phyloP scores from a whole-genome alignment of 805 yeast species.

The Candida mattraensis region DNA sequence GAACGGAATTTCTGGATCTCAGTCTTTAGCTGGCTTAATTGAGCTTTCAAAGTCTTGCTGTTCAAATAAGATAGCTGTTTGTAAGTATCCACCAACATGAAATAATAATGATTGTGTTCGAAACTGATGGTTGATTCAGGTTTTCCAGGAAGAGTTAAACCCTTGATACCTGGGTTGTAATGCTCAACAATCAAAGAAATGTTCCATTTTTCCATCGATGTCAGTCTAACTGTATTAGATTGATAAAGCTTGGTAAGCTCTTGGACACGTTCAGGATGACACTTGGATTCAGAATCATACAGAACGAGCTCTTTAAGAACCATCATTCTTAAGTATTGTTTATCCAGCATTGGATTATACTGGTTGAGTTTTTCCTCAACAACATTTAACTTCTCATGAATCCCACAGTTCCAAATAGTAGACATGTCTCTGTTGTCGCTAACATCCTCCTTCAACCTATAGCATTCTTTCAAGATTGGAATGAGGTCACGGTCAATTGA shows the following conservation, averaged over 20 bases:
- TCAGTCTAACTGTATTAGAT: conserved; percentile 21
- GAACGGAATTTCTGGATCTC: conserved; percentile 14
- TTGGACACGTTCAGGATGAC: conserved; percentile 23
- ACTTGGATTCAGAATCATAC: conserved; percentile 30
- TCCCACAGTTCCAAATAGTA: conserved; percentile 53
- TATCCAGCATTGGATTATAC: conserved; percentile 27
- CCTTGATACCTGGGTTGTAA: conserved; percentile 5
- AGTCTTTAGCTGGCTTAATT: conserved; percentile 1
- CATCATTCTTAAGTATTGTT: conserved; percentile 36
- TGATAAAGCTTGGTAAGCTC: conserved; percentile 14
- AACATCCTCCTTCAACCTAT: conserved; percentile 30
- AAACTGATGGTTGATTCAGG: conserved; percentile 20
- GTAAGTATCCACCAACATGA: conserved; percentile 23
- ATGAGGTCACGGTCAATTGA: conserved; percentile 13
- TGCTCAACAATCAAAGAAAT: conserved; percentile 18
- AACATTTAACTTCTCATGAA: conserved; percentile 29
- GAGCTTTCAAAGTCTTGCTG: conserved; percentile 1
- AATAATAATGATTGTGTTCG: conserved; percentile 25
- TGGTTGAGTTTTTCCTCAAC: conserved; percentile 20
- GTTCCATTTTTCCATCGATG: conserved; percentile 40
- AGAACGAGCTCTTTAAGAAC: conserved; percentile 42
- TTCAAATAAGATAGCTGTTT: conserved; percentile 20
- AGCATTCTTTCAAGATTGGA: conserved; percentile 17
- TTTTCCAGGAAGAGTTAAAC: conserved; percentile 9
- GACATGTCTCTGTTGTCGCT: conserved; percentile 62